phyloP scores from a whole-genome alignment of 108 stramenopile species.

The Nitzschia palea region DNA sequence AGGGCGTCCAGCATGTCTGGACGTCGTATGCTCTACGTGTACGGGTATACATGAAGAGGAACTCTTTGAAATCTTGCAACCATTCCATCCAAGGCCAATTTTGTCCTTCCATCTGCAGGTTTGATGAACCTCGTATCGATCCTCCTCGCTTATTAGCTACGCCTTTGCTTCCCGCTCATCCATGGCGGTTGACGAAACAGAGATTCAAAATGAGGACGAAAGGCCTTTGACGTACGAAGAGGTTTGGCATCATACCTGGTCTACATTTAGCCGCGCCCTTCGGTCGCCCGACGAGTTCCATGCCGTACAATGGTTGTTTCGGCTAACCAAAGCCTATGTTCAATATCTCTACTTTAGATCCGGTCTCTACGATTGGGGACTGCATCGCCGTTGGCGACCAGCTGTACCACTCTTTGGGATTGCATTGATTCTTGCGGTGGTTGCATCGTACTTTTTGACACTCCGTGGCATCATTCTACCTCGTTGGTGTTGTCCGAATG shows the following conservation, averaged over 20 bases:
- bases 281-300: slow-evolving; percentile 67
- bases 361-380: slow-evolving; percentile 20
- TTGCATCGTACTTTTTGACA: slow-evolving; percentile 22
- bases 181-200: no score
- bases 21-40: no score
- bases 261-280: slow-evolving; percentile 57
- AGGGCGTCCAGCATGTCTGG: no score
- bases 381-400: slow-evolving; percentile 32
- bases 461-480: slow-evolving; percentile 36
- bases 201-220: no score
- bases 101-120: no score
- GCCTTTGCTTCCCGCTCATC: no score
- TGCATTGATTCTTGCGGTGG: slow-evolving; percentile 20
- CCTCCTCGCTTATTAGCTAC: no score
- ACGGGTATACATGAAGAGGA: no score
- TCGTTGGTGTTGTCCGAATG: slow-evolving; percentile 32
- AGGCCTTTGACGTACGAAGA: not conserved
- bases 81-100: no score
- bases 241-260: slow-evolving; percentile 53
- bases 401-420: slow-evolving; percentile 36
- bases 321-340: slow-evolving; percentile 18
- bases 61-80: no score
- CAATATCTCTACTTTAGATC: slow-evolving; percentile 12
- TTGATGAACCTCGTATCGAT: no score
- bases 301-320: slow-evolving; percentile 62